phyloP scores from a whole-genome alignment of 1,139 yeast species.

The Pneumocystis wakefieldiae region DNA sequence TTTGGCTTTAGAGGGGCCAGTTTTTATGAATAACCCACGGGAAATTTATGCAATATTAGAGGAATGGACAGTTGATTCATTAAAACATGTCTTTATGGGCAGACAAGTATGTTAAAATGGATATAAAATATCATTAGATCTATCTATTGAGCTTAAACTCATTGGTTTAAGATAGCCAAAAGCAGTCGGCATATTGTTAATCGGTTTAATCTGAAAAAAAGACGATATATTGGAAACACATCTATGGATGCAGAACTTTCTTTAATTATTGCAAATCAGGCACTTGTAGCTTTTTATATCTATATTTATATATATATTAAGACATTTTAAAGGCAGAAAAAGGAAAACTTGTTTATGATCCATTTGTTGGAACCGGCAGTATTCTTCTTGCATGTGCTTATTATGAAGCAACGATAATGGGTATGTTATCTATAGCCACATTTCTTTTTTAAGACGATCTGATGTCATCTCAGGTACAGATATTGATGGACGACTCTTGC shows the following conservation, averaged over 20 bases:
- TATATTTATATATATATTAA: not conserved
- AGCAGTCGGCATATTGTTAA: conserved; percentile 64
- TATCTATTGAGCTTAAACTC: not conserved
- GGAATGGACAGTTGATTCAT: conserved; percentile 34
- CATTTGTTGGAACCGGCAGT: conserved; percentile 95
- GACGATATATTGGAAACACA: conserved; percentile 89
- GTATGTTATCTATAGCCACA: not conserved
- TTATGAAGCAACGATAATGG: conserved; percentile 67
- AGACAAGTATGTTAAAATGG: not conserved
- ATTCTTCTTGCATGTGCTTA: conserved; percentile 79
- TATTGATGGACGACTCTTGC: conserved; percentile 70
- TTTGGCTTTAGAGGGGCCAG: conserved; percentile 60
- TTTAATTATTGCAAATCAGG: conserved; percentile 25
- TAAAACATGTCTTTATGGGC: conserved; percentile 13
- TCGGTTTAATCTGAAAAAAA: conserved; percentile 59
- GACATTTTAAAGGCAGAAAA: conserved; percentile 19
- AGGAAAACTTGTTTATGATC: conserved; percentile 69
- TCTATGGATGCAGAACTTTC: conserved; percentile 60
- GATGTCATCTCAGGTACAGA: conserved; percentile 41
- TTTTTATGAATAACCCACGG: conserved; percentile 67
- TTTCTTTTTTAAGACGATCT: not conserved
- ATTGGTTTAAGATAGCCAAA: not conserved
- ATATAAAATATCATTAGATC: not conserved
- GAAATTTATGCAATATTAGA: conserved; percentile 58
- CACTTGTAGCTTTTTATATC: conserved; percentile 19